Conservation (phyloP, 768 basidiomycete genomes). For the Glaciozyma martinii region DNA sequence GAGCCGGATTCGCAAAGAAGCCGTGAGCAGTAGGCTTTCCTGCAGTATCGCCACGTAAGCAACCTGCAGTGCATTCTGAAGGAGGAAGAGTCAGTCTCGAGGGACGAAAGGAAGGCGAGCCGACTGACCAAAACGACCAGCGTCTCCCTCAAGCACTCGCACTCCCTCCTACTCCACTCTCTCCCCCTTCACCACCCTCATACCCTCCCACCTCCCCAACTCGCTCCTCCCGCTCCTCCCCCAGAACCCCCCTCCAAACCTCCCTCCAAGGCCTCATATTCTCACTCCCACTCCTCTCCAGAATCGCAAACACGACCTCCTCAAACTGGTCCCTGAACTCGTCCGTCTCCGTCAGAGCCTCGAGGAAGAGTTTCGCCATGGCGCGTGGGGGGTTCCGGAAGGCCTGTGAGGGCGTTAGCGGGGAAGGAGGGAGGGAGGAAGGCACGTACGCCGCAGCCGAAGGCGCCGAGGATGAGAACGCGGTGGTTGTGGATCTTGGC, state of each 20-base stretch:
- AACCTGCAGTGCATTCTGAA: too few species aligned
- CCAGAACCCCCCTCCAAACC: not conserved
- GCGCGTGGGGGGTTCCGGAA: slow-evolving; percentile 1
- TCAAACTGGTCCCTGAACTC: slow-evolving; percentile 2
- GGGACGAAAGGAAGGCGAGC: too few species aligned
- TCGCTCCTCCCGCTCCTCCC: not conserved
- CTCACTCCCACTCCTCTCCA: not conserved
- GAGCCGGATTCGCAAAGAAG: too few species aligned
- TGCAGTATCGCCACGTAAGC: too few species aligned
- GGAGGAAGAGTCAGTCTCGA: too few species aligned
- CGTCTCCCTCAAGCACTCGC: too few species aligned
- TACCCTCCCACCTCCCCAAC: too few species aligned
- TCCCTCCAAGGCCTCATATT: not conserved
- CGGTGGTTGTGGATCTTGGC: not conserved
- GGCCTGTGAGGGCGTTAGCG: not conserved
- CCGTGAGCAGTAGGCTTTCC: too few species aligned
- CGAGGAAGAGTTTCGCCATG: slow-evolving; percentile 1
- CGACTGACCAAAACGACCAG: too few species aligned
- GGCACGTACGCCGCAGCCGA: slow-evolving; percentile 2
- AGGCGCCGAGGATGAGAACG: slow-evolving; percentile 1
- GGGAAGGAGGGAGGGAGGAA: not conserved
- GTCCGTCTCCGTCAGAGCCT: not conserved
- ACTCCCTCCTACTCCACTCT: too few species aligned
- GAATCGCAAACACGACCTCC: not conserved
- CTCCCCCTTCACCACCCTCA: too few species aligned